Evolutionary conservation across 2,329 filamentous ascomycete species (phyloP).

Genomic region (Ophiognomonia clavigignenti-juglandacearum): DNA sequence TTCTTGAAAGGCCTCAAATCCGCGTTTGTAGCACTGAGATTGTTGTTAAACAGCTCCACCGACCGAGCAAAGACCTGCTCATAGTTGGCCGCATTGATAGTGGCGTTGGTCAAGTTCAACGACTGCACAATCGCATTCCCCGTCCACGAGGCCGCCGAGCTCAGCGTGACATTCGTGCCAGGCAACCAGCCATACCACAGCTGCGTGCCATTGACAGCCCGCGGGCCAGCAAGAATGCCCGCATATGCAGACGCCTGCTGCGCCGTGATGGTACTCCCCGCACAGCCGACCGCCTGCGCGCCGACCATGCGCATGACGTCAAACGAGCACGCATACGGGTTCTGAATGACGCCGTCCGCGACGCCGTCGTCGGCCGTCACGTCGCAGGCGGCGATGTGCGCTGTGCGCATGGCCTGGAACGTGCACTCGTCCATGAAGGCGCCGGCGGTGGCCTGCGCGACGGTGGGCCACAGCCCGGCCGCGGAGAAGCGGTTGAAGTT

Average conservation of each 20-base stretch:
- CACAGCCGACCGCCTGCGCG: not conserved
- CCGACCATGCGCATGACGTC: not conserved
- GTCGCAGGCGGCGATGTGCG: not conserved
- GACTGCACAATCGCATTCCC: constrained; percentile 7
- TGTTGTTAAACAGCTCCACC: constrained; percentile 8
- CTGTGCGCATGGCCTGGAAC: not conserved
- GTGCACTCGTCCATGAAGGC: constrained; percentile 20
- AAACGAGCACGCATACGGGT: not conserved
- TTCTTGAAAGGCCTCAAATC: constrained; percentile 17
- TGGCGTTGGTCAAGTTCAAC: not conserved
- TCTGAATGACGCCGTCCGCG: not conserved
- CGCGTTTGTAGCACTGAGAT: constrained; percentile 15
- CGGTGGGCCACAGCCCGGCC: constrained; percentile 28
- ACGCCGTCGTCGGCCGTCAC: not conserved
- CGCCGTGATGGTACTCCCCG: constrained; percentile 2
- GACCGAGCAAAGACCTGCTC: not conserved
- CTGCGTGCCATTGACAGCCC: not conserved
- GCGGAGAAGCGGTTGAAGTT: constrained; percentile 34
- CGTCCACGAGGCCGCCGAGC: constrained; percentile 1
- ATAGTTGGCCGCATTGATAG: not conserved
- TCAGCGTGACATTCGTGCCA: constrained; percentile 9
- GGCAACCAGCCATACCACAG: not conserved
- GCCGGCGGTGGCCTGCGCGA: constrained; percentile 18
- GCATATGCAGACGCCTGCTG: not conserved
- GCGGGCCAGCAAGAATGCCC: not conserved